Evolutionary conservation across 495 filamentous ascomycete species (phyloP).

Genomic region (Ascobolus immersus): DNA sequence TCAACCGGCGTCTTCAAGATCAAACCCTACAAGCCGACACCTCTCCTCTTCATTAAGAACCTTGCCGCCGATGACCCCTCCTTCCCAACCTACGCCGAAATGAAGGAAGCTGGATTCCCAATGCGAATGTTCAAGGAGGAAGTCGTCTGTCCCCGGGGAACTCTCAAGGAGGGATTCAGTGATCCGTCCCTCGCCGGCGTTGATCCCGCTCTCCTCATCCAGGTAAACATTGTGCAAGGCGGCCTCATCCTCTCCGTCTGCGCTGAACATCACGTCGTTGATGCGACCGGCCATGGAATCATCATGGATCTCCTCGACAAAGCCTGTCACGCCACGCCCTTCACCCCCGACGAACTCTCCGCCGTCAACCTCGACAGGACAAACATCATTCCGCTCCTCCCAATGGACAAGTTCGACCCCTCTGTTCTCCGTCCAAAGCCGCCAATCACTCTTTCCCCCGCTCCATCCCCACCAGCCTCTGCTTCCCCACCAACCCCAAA

Average conservation of each 20-base stretch:
- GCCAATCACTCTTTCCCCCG: no score
- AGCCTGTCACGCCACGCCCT: constrained; percentile 23
- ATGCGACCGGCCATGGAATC: constrained; percentile 28
- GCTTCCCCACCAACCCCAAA: constrained; percentile 3
- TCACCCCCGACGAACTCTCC: constrained; percentile 22
- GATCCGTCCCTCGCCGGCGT: constrained; percentile 9
- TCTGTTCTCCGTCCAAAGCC: no score
- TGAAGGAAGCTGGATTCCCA: constrained; percentile 22
- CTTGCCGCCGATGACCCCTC: constrained; percentile 16
- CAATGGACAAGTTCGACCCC: constrained; percentile 16
- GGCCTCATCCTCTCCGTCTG: constrained; percentile 26
- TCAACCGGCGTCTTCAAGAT: constrained; percentile 23
- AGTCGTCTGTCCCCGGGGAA: constrained; percentile 23
- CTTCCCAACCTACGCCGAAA: constrained; percentile 19
- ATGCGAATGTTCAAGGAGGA: constrained; percentile 29
- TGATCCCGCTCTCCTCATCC: constrained; percentile 24
- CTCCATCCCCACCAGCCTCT: neutral
- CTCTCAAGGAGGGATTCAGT: constrained; percentile 17
- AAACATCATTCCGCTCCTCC: constrained; percentile 21
- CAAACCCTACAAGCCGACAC: constrained; percentile 14
- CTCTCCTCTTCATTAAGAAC: constrained; percentile 21
- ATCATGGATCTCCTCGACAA: constrained; percentile 28
- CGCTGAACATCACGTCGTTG: constrained; percentile 26
- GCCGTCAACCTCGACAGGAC: constrained; percentile 22
- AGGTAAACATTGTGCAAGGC: constrained; percentile 27